A percentile compares a stretch with the other conserved stretches of the same genome.
phyloP scores from a whole-genome alignment of 1,284 basidiomycete species.

The Ceratobasidium sp. region DNA sequence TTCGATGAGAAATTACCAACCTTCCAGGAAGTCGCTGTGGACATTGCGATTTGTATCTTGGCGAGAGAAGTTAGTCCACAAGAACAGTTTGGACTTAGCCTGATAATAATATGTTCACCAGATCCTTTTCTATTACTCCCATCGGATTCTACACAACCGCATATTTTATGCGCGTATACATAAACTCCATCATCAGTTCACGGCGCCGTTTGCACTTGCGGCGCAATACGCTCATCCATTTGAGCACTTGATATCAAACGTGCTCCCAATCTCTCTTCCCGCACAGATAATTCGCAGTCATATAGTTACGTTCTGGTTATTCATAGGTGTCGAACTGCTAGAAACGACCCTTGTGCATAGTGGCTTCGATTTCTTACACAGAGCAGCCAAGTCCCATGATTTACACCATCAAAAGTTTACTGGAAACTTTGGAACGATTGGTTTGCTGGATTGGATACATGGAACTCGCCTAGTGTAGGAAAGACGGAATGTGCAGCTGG shows the following conservation, averaged over 20 bases:
- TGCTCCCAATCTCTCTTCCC: conserved; percentile 40
- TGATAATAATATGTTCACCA: not conserved
- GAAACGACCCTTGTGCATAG: conserved; percentile 42
- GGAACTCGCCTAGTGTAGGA: conserved; percentile 24
- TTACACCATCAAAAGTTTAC: conserved; percentile 40
- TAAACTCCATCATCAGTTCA: conserved; percentile 43
- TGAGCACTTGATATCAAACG: conserved; percentile 42
- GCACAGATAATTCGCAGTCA: conserved; percentile 36
- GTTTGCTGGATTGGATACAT: conserved; percentile 40
- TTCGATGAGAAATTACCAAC: conserved; percentile 28
- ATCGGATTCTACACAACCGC: conserved; percentile 40
- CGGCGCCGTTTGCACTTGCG: conserved; percentile 41
- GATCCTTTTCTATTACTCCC: conserved; percentile 41
- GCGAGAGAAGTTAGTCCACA: conserved; percentile 8
- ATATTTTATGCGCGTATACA: conserved; percentile 41
- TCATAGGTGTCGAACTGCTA: conserved; percentile 39
- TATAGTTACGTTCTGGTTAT: conserved; percentile 40
- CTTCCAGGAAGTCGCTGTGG: not conserved
- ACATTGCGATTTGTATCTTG: conserved; percentile 15
- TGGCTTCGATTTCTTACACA: conserved; percentile 40
- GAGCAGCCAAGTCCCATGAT: conserved; percentile 39
- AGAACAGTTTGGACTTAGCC: not conserved
- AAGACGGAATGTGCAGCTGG: not conserved
- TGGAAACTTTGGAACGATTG: conserved; percentile 41
- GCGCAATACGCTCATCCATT: conserved; percentile 44